A percentile compares a stretch with the other conserved stretches of the same genome.
phyloP scores from a whole-genome alignment of 805 yeast genomes.

The Babjeviella inositovora region DNA sequence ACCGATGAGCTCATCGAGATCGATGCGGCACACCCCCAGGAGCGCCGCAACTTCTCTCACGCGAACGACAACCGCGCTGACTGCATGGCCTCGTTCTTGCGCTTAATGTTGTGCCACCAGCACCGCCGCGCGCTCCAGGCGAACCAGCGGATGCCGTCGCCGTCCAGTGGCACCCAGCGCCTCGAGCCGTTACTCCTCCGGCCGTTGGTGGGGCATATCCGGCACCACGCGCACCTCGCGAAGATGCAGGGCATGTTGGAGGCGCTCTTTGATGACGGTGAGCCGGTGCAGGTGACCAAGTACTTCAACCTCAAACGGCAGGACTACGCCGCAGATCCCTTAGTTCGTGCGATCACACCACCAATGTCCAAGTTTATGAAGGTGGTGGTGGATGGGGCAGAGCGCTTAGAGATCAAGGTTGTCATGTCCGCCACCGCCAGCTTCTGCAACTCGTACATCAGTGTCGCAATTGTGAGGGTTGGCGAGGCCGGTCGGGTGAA shows the following conservation, averaged over 20 bases:
- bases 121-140: constrained; percentile 27
- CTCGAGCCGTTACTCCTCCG: constrained; percentile 21
- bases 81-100: constrained; percentile 31
- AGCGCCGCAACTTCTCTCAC: not conserved
- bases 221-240: constrained; percentile 28
- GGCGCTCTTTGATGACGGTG: constrained; percentile 2
- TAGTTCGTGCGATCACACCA: constrained; percentile 18
- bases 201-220: constrained; percentile 42
- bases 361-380: constrained; percentile 13
- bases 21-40: constrained; percentile 28
- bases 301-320: constrained; percentile 7
- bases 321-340: constrained; percentile 10
- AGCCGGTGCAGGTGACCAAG: not conserved
- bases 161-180: constrained; percentile 14
- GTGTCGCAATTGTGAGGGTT: constrained; percentile 14
- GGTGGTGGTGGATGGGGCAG: constrained; percentile 4
- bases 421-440: constrained; percentile 18
- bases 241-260: constrained; percentile 11
- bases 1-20: constrained; percentile 57
- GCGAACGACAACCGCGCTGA: constrained; percentile 28
- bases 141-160: constrained; percentile 28
- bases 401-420: constrained; percentile 8
- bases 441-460: constrained; percentile 19
- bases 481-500: constrained; percentile 11
- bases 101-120: constrained; percentile 44